Conservation (phyloP, 495 filamentous ascomycete genomes). For the Wilcoxina mikolae region DNA sequence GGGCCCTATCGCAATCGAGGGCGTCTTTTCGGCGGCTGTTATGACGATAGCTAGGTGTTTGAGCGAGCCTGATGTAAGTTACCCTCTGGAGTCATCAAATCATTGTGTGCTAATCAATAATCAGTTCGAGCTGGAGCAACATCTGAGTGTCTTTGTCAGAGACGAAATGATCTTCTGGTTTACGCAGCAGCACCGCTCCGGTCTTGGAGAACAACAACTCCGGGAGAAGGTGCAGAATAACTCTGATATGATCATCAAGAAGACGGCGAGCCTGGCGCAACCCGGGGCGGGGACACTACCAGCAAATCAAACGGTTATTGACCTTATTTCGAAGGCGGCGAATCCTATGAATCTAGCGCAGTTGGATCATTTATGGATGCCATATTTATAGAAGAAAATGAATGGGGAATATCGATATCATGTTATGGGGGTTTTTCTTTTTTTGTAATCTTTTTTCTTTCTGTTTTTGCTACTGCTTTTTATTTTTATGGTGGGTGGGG, state of each 20-base stretch:
- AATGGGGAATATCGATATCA: background rate
- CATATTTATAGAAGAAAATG: conserved; percentile 52
- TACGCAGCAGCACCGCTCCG: conserved; percentile 59
- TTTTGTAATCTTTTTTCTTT: background rate
- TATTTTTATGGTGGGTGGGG: background rate
- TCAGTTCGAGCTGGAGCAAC: conserved; percentile 68
- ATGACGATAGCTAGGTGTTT: conserved; percentile 94
- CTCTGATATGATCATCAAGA: conserved; percentile 77
- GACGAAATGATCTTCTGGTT: conserved; percentile 99
- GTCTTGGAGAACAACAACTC: conserved; percentile 52
- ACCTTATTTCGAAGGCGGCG: conserved; percentile 69
- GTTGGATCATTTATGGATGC: conserved; percentile 93
- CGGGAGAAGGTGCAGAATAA: conserved; percentile 79
- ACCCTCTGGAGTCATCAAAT: conserved; percentile 1
- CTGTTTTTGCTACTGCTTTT: background rate
- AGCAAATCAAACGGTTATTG: conserved; percentile 90
- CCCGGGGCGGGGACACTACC: conserved; percentile 51
- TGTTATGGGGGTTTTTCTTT: background rate
- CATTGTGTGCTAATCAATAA: conserved; percentile 6
- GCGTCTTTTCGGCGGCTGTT: conserved; percentile 77
- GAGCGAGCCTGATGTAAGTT: conserved; percentile 58
- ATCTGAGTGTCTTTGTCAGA: conserved; percentile 80
- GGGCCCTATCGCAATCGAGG: conserved; percentile 89
- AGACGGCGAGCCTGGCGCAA: conserved; percentile 64
- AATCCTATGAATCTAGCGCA: conserved; percentile 71